Conservation (phyloP, 2,329 filamentous ascomycete species). For the Celoporthe dispersa region DNA sequence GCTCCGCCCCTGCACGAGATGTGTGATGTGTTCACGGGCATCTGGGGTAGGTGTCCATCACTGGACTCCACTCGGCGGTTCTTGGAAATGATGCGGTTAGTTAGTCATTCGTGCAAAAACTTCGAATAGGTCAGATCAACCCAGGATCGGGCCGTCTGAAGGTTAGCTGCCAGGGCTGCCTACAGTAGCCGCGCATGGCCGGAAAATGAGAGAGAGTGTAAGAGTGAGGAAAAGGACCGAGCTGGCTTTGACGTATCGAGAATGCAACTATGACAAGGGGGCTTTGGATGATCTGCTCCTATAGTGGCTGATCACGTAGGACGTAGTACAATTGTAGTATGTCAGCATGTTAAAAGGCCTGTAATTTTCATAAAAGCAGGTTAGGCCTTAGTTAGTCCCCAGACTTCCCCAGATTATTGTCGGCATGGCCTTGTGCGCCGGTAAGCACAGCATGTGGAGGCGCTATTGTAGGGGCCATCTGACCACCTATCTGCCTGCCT, state of each 20-base stretch:
- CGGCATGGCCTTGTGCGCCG: background rate
- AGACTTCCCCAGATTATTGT: background rate
- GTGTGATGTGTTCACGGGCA: background rate
- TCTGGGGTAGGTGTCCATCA: background rate
- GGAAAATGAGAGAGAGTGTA: background rate
- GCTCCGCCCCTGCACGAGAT: conserved; percentile 7
- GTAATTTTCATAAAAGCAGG: background rate
- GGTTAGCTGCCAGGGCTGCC: background rate
- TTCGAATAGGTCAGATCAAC: background rate
- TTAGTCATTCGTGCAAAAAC: background rate
- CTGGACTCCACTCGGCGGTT: background rate
- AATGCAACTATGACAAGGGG: background rate
- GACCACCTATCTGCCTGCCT: background rate
- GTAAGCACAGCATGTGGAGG: background rate
- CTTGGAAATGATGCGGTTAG: background rate
- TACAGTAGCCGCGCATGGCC: background rate
- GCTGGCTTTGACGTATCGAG: background rate
- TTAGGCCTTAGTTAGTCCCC: background rate
- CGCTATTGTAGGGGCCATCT: background rate
- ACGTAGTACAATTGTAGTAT: background rate
- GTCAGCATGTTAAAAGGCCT: background rate
- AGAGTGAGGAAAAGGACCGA: background rate
- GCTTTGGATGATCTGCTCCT: background rate
- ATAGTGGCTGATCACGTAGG: background rate
- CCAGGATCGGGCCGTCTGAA: background rate